Evolutionary conservation across 139 green algal species (phyloP), one percentile per base, ranked within the genome.

Genomic region (Coelastrella sp.): DNA sequence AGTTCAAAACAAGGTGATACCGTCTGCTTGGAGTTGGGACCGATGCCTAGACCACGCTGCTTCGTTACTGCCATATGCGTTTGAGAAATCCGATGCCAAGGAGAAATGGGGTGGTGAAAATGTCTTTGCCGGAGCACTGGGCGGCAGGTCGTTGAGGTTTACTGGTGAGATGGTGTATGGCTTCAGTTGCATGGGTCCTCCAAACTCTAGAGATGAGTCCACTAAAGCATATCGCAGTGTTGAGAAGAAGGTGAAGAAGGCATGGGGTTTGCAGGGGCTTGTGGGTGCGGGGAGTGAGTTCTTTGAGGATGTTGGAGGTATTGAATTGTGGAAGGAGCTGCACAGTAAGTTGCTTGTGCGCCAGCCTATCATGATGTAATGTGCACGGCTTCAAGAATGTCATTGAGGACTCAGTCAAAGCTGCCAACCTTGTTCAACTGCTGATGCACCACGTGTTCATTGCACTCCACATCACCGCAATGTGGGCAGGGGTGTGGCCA

Each of bases 41-140:
- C 1, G 1, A 13, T 86, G 53, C 41, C 43, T 88, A 9, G 5
- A 40, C 4, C 57, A 45, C 25, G 88, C 85, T 3, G 69, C 27
- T 1, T 37, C 51, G 25, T 53, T 86, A 45, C 74, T 91, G 73
- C 73, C 73, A 5, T 90, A 83, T 34, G 88, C 85, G 0, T 91
- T 90, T 45, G 85, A 90, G 74, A 90, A 91, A 73, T 25, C 25
- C 4, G 88, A 91, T 34, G 88, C 88, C 23, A 83, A 91, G 72
- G 84, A 89, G 50, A 91, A 91, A 74, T 91, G 71, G 66, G 88
- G 88, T 34, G 41, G 88, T 2, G 88, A 91, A 40, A 91, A 91
- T 57, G 57, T 91, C 32, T 91, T 91, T n/a, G 0, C 50, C 1
- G 63, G n/a, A 1, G 0, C 73, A 19, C 2, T 51, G 0, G 84